Evolutionary conservation across 257 asterid genomes (phyloP), one percentile per base, ranked within the genome.

Genomic region (Nicotiana tomentosiformis): DNA sequence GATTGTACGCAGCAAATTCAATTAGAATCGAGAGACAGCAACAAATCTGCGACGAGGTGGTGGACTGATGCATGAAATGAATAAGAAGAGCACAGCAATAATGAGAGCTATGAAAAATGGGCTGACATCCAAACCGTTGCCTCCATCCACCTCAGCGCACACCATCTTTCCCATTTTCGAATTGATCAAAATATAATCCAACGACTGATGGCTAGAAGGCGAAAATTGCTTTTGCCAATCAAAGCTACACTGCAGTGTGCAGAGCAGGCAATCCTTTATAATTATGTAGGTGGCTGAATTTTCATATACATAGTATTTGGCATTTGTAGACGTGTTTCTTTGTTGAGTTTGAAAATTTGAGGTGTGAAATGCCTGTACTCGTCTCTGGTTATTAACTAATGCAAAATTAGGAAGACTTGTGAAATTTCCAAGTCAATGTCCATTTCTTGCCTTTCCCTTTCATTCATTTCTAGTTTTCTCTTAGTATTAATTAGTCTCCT

Each of bases 11-110:
- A 37, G 43, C 8, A 37, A 39, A 39, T 43, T 72, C 14, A 46
- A 72, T 3, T 8, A 0, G 18, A 46, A 23, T 72, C 2, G 23
- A 46, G 23, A 23, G 37, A 72, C 39, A 4, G 20, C 79, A 23
- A 72, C 26, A 72, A 72, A 72, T 23, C 61, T 46, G 6, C 79
- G 60, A 20, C 39, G 79, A 46, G 79, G 79, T 4, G 79, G 61
- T 46, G 79, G 79, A 72, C 37, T 72, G 60, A 72, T 46, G 26
- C 37, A 43, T 72, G 79, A 72, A 46, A 72, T 72, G 39, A 72
- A 46, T 46, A 72, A 46, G 37, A 72, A 43, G 37, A 72, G 60
- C 12, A 72, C 5, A 12, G 23, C 79, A 72, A 72, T 12, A 46
- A 46, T 20, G 46, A 72, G 7, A 23, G 37, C 79, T 72, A 72